Conservation (phyloP, 1,139 yeast genomes). For the Taiozyma sp. region DNA sequence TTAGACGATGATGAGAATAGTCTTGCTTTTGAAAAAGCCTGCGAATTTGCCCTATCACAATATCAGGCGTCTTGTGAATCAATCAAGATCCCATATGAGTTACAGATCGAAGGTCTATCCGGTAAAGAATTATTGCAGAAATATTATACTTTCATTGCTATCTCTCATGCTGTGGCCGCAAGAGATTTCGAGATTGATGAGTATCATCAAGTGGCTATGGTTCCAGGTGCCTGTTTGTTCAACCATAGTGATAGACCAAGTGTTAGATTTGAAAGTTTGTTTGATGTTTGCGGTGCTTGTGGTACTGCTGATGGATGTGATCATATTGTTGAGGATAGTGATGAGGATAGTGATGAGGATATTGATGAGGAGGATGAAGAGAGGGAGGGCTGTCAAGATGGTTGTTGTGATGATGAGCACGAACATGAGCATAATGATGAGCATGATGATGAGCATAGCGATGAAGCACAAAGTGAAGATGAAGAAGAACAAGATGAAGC, state of each 20-base stretch:
- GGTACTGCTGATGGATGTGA: constrained; percentile 58
- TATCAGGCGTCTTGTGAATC: constrained; percentile 8
- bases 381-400: constrained; percentile 26
- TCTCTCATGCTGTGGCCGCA: constrained; percentile 58
- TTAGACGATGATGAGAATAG: constrained; percentile 53
- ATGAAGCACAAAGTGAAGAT: constrained; percentile 17
- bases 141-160: constrained; percentile 43
- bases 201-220: constrained; percentile 68
- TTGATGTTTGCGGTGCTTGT: constrained; percentile 66
- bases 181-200: constrained; percentile 78
- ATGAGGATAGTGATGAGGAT: constrained; percentile 13
- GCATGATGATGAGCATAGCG: constrained; percentile 6
- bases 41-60: constrained; percentile 39
- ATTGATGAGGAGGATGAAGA: constrained; percentile 11
- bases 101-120: constrained; percentile 17
- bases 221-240: constrained; percentile 89
- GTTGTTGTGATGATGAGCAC: constrained; percentile 23
- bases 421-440: constrained; percentile 8
- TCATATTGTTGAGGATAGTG: constrained; percentile 19
- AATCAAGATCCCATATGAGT: constrained; percentile 21
- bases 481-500: constrained; percentile 9
- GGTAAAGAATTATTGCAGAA: constrained; percentile 16
- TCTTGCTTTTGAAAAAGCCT: constrained; percentile 46
- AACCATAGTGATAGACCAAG: constrained; percentile 62
- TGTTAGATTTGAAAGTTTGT: constrained; percentile 70